These are phyloP conservation scores for Colletotrichum coccodes DNA, from an alignment of 2,329 filamentous ascomycete genomes.

Conservation along the genomic window DNA sequence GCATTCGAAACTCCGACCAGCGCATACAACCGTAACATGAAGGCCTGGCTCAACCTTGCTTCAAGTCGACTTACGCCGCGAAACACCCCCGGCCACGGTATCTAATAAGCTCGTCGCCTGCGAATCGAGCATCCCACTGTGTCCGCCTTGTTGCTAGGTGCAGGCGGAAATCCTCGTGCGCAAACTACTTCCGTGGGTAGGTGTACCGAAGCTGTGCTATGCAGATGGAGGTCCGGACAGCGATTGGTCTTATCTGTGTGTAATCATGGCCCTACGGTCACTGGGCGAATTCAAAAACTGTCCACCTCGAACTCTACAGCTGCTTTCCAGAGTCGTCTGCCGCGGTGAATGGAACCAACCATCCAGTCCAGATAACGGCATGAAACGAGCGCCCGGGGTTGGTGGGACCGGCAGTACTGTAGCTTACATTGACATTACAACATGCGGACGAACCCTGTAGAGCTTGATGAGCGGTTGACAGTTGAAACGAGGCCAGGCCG, in stretches of 20 bases:
- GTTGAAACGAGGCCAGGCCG: constrained; percentile 26
- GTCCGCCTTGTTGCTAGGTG: constrained; percentile 5
- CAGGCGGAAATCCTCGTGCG: constrained; percentile 11
- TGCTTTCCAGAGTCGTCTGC: not conserved
- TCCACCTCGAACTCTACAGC: not conserved
- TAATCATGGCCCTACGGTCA: not conserved
- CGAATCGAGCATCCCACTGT: constrained; percentile 15
- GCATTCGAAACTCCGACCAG: constrained; percentile 27
- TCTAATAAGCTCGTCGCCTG: constrained; percentile 10
- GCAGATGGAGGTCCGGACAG: constrained; percentile 3
- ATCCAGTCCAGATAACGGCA: not conserved
- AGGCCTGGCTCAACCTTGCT: constrained; percentile 22
- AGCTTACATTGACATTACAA: not conserved
- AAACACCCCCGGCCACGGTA: constrained; percentile 7
- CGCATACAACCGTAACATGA: constrained; percentile 31
- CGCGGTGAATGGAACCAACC: not conserved
- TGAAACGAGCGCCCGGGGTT: constrained; percentile 23
- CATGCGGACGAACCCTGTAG: constrained; percentile 11
- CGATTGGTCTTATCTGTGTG: not conserved
- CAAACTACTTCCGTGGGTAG: constrained; percentile 12
- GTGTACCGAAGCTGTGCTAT: constrained; percentile 5
- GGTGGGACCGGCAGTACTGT: constrained; percentile 15
- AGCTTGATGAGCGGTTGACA: constrained; percentile 13
- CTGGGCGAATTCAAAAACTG: not conserved
- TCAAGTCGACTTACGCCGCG: not conserved